These are phyloP conservation scores for Mycena olivaceomarginata DNA, from an alignment of 768 basidiomycete species.

Conservation along the genomic window DNA sequence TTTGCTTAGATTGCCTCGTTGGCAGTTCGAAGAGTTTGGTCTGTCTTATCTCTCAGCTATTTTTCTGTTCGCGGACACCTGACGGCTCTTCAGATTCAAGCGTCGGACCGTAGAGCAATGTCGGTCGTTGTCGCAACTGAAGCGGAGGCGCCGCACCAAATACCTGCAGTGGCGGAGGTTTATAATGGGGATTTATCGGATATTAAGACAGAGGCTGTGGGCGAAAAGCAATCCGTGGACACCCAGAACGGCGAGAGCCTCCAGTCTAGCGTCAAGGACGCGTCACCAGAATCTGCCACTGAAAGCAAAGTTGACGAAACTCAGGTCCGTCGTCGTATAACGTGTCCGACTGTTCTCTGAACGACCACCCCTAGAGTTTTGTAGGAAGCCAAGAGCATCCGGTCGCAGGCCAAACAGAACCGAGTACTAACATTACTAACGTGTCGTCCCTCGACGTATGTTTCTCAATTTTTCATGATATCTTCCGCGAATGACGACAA, in stretches of 20 bases:
- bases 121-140: slow-evolving; percentile 17
- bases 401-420: not conserved
- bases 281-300: slow-evolving; percentile 22
- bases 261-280: slow-evolving; percentile 6
- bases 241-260: not conserved
- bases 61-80: slow-evolving; percentile 9
- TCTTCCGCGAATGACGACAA: not conserved
- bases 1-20: slow-evolving; percentile 6
- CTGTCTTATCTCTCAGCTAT: slow-evolving; percentile 18
- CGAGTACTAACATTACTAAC: not conserved
- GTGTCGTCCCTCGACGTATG: slow-evolving; percentile 19
- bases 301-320: slow-evolving; percentile 4
- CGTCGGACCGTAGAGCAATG: slow-evolving; percentile 18
- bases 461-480: not conserved
- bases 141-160: slow-evolving; percentile 15
- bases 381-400: not conserved
- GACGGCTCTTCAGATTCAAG: slow-evolving; percentile 28
- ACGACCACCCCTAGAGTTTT: slow-evolving; percentile 9
- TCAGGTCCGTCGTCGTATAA: slow-evolving; percentile 35
- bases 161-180: slow-evolving; percentile 3
- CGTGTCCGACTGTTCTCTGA: slow-evolving; percentile 4
- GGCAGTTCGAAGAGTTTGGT: slow-evolving; percentile 18
- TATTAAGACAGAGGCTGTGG: not conserved
- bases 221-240: not conserved
- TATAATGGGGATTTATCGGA: slow-evolving; percentile 21